Evolutionary conservation across 352 stramenopile genomes (phyloP).

Genomic region (Blastocystis sp.): DNA sequence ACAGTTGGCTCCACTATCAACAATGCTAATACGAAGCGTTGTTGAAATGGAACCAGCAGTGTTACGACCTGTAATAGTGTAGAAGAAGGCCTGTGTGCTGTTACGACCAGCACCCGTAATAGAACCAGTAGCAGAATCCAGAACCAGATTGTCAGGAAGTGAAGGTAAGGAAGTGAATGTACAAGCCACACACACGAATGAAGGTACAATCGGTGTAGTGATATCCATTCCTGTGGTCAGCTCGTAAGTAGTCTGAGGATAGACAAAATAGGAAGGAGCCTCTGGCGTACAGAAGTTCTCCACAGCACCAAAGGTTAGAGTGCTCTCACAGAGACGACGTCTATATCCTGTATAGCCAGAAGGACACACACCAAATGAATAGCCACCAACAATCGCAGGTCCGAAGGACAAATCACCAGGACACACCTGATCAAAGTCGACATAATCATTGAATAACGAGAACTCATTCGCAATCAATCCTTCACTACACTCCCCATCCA

Average conservation of each 20-base stretch:
- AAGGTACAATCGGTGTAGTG: constrained; percentile 26
- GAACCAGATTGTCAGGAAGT: constrained; percentile 21
- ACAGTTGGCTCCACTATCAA: constrained; percentile 20
- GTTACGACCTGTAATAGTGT: constrained; percentile 58
- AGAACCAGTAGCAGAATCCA: constrained; percentile 4
- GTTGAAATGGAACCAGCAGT: constrained; percentile 58
- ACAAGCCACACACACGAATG: constrained; percentile 3
- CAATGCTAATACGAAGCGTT: constrained; percentile 23
- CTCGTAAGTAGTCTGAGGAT: constrained; percentile 37
- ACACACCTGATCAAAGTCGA: constrained; percentile 8
- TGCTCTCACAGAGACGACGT: constrained; percentile 4
- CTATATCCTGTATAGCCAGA: constrained; percentile 45
- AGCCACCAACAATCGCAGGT: constrained; percentile 10
- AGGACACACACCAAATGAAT: constrained; percentile 38
- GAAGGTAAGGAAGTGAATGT: constrained; percentile 23
- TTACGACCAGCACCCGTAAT: constrained; percentile 35
- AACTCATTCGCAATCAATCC: constrained; percentile 45
- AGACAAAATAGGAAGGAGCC: constrained; percentile 25
- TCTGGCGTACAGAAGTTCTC: constrained; percentile 58
- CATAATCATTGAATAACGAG: not conserved
- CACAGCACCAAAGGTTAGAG: not conserved
- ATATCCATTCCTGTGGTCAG: constrained; percentile 46
- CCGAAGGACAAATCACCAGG: constrained; percentile 14
- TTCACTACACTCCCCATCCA: not conserved
- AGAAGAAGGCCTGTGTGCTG: constrained; percentile 34